phyloP scores from a whole-genome alignment of 306 rosid genomes.

The Inga laurina region DNA sequence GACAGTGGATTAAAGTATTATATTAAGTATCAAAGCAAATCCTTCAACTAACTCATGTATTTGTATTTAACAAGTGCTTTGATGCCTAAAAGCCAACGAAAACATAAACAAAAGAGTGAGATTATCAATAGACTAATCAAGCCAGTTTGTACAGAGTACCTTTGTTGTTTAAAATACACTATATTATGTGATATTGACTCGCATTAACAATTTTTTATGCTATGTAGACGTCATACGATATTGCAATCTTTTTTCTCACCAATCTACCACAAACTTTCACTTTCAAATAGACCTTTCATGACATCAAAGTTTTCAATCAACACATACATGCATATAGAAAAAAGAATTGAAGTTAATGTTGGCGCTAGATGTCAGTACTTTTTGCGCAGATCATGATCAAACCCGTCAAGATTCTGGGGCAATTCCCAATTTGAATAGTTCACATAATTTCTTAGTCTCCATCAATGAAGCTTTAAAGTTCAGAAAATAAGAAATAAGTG shows the following conservation, averaged over 20 bases:
- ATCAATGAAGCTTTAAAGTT: slow-evolving; percentile 40
- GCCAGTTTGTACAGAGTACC: not conserved
- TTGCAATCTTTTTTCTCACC: slow-evolving; percentile 2
- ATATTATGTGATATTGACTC: slow-evolving; percentile 15
- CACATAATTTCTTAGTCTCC: slow-evolving; percentile 30
- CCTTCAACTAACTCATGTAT: not conserved
- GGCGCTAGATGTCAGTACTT: not conserved
- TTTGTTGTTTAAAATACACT: slow-evolving; percentile 17
- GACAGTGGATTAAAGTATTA: too few species aligned
- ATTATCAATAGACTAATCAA: not conserved
- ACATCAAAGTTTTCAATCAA: not conserved
- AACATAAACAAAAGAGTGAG: not conserved
- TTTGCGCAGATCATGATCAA: slow-evolving; percentile 7
- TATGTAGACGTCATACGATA: slow-evolving; percentile 29
- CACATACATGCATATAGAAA: not conserved
- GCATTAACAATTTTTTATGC: slow-evolving; percentile 25
- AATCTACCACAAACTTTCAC: not conserved
- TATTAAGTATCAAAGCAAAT: too few species aligned
- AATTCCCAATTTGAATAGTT: slow-evolving; percentile 31
- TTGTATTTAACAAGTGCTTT: not conserved
- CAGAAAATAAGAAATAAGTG: slow-evolving; percentile 29
- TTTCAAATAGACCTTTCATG: not conserved
- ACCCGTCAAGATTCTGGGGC: not conserved
- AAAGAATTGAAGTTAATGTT: not conserved
- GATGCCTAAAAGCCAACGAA: not conserved